phyloP scores from a whole-genome alignment of 78 protist species.

The Anaeramoeba ignava region DNA sequence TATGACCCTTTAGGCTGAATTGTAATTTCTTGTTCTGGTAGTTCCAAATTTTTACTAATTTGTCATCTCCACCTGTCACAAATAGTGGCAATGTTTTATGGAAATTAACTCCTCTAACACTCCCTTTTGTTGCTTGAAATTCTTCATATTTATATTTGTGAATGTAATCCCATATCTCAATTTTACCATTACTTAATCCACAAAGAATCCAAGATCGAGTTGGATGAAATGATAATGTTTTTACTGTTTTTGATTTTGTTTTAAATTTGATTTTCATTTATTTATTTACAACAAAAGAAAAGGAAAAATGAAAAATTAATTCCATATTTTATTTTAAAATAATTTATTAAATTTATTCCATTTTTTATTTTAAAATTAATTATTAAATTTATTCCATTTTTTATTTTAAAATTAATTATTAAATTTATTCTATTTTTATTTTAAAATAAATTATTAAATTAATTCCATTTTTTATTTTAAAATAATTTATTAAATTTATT shows the following conservation, averaged over 20 bases:
- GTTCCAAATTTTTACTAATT: constrained; percentile 83
- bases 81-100: constrained; percentile 83
- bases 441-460: no score
- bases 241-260: not conserved
- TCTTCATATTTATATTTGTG: not conserved
- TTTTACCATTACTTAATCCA: not conserved
- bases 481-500: no score
- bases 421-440: no score
- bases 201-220: not conserved
- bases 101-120: constrained; percentile 91
- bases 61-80: constrained; percentile 91
- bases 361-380: no score
- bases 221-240: not conserved
- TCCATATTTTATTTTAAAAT: no score
- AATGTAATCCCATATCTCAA: not conserved
- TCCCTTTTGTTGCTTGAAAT: constrained; percentile 33
- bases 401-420: no score
- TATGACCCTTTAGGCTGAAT: not conserved
- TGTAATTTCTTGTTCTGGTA: not conserved
- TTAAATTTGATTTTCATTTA: no score
- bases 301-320: no score
- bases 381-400: no score
- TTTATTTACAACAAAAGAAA: no score
- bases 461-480: no score
- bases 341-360: no score